These are phyloP conservation scores for Elasticomyces elasticus DNA, from an alignment of 495 filamentous ascomycete species.

Conservation along the genomic window DNA sequence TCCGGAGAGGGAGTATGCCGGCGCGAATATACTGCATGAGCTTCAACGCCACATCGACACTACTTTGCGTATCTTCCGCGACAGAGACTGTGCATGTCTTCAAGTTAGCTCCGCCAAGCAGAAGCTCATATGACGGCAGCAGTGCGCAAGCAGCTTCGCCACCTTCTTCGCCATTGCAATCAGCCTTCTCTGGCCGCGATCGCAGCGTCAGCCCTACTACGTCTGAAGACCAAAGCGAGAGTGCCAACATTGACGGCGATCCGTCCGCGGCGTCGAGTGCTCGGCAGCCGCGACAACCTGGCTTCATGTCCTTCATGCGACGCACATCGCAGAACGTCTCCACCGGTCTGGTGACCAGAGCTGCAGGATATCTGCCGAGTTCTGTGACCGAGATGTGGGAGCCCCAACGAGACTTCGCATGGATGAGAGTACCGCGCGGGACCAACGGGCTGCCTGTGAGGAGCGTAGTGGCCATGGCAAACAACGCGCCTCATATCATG, in stretches of 20 bases:
- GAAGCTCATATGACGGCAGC: constrained; percentile 16
- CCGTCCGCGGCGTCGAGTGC: constrained; percentile 12
- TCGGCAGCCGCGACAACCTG: constrained; percentile 11
- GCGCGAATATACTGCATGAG: constrained; percentile 96
- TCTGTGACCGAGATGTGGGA: constrained; percentile 97
- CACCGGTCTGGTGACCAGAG: constrained; percentile 75
- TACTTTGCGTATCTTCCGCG: constrained; percentile 89
- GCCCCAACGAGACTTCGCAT: constrained; percentile 87
- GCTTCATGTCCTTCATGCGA: constrained; percentile 77
- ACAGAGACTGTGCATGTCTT: constrained; percentile 98
- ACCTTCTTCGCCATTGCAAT: constrained; percentile 14
- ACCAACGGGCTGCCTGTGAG: constrained; percentile 41
- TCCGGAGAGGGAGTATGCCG: constrained; percentile 86
- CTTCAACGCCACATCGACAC: constrained; percentile 89
- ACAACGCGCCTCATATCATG: constrained; percentile 88
- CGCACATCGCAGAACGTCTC: constrained; percentile 93
- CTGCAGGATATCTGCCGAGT: constrained; percentile 82
- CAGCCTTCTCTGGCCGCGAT: constrained; percentile 10
- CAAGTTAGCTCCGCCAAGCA: constrained; percentile 50
- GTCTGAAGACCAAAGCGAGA: constrained; percentile 6
- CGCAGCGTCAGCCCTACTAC: constrained; percentile 23
- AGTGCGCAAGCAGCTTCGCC: constrained; percentile 8
- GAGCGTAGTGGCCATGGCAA: constrained; percentile 94
- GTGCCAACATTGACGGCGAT: constrained; percentile 6
- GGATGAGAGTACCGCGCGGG: constrained; percentile 78